Conservation (phyloP, 352 stramenopile genomes). For the Phytophthora pinifolia region DNA sequence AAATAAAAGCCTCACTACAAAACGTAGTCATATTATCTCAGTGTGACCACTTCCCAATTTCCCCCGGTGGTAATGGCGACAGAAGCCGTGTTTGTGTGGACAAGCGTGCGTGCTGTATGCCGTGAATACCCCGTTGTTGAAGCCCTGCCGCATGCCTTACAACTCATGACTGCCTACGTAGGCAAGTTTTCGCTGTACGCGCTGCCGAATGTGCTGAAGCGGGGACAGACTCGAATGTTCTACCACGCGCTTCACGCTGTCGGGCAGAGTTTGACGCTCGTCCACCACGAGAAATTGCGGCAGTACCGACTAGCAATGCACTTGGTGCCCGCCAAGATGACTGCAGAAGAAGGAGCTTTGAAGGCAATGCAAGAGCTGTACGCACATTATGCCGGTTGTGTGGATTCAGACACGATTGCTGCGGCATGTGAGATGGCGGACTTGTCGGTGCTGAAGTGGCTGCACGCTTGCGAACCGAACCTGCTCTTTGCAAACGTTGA, state of each 20-base stretch:
- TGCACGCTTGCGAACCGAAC: not conserved
- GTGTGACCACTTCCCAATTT: no score
- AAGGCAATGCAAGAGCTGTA: constrained; percentile 10
- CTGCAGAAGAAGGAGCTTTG: not conserved
- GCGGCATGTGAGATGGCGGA: constrained; percentile 2
- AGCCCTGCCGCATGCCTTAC: constrained; percentile 1
- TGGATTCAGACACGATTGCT: not conserved
- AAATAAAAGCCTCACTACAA: no score
- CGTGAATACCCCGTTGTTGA: not conserved
- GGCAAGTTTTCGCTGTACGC: not conserved
- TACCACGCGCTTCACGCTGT: constrained; percentile 3
- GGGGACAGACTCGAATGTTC: constrained; percentile 4
- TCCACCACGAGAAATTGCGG: constrained; percentile 16
- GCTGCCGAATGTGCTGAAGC: constrained; percentile 2
- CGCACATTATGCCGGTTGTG: not conserved
- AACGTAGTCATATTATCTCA: no score
- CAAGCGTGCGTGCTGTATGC: constrained; percentile 8
- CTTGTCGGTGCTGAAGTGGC: constrained; percentile 9
- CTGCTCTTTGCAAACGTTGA: constrained; percentile 2
- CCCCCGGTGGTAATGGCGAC: not conserved
- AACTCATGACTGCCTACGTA: constrained; percentile 7
- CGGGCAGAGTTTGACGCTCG: constrained; percentile 1
- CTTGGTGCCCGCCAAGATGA: constrained; percentile 4
- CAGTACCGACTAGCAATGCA: constrained; percentile 15
- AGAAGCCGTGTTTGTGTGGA: not conserved